Evolutionary conservation across 805 yeast genomes (phyloP).

Genomic region (Debaryomyces castellii): DNA sequence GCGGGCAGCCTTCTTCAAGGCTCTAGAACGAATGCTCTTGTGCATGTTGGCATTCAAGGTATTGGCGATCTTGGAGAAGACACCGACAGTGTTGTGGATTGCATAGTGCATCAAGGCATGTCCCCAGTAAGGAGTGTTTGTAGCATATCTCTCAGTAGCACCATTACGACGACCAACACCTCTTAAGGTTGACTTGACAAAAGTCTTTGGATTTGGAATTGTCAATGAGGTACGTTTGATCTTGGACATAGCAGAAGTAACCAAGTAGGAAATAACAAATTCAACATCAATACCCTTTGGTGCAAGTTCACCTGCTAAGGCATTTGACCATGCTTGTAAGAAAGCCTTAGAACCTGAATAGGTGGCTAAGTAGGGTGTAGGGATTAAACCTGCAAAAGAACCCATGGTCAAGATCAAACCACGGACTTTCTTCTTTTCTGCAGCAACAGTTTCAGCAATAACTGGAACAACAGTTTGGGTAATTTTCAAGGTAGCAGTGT

Average conservation of each 20-base stretch:
- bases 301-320: conserved; percentile 82
- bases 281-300: conserved; percentile 78
- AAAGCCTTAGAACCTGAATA: conserved; percentile 97
- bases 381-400: conserved; percentile 91
- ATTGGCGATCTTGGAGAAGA: conserved; percentile 70
- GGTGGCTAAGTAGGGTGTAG: conserved; percentile 88
- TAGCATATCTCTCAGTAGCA: conserved; percentile 86
- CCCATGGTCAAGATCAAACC: conserved; percentile 94
- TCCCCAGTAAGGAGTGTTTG: conserved; percentile 88
- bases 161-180: conserved; percentile 84
- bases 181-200: conserved; percentile 71
- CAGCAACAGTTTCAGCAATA: conserved; percentile 54
- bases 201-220: conserved; percentile 79
- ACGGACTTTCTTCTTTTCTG: conserved; percentile 39
- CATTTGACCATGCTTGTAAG: conserved; percentile 88
- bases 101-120: conserved; percentile 91
- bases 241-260: conserved; percentile 95
- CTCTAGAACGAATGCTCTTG: conserved; percentile 74
- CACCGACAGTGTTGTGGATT: conserved; percentile 79
- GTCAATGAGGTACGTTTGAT: conserved; percentile 69
- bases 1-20: conserved; percentile 70
- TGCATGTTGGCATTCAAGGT: conserved; percentile 74
- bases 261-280: conserved; percentile 81
- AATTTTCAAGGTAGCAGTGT: conserved; percentile 76
- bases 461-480: conserved; percentile 78